A percentile compares a stretch with the other conserved stretches of the same genome.
Conservation (phyloP, 257 asterid species). For the Eucommia ulmoides region DNA sequence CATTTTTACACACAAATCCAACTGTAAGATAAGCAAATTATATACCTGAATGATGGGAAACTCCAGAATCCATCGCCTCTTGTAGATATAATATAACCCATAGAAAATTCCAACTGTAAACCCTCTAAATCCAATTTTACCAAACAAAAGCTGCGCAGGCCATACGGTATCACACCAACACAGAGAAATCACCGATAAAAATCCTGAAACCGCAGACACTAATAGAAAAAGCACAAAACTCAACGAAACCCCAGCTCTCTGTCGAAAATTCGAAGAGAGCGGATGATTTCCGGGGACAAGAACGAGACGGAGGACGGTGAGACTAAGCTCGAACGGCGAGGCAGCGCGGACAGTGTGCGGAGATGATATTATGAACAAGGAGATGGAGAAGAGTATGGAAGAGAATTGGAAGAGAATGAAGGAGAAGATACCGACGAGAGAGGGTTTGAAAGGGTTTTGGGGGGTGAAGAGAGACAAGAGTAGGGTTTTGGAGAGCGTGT, state of each 20-base stretch:
- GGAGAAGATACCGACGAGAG: constrained; percentile 23
- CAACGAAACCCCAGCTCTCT: constrained; percentile 44
- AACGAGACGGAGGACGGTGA: constrained; percentile 34
- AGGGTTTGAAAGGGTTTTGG: constrained; percentile 25
- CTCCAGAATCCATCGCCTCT: constrained; percentile 63
- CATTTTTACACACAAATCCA: no score
- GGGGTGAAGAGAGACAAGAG: constrained; percentile 30
- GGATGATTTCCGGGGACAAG: constrained; percentile 32
- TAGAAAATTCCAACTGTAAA: constrained; percentile 48
- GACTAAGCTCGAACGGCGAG: constrained; percentile 39
- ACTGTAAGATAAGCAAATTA: background rate
- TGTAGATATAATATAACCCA: constrained; percentile 51
- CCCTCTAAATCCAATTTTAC: constrained; percentile 60
- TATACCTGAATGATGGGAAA: constrained; percentile 87
- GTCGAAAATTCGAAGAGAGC: constrained; percentile 28
- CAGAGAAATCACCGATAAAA: constrained; percentile 28
- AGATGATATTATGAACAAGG: constrained; percentile 58
- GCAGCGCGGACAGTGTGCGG: constrained; percentile 52
- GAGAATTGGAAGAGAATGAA: constrained; percentile 50
- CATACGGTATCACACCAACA: constrained; percentile 43
- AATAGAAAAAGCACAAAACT: constrained; percentile 46
- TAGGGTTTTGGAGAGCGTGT: constrained; percentile 44
- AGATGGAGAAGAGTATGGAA: constrained; percentile 37
- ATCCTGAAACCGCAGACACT: constrained; percentile 37
- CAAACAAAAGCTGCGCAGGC: constrained; percentile 15